A percentile compares a stretch with the other conserved stretches of the same genome.
Conservation (phyloP, 352 stramenopile species). For the Phytophthora capsici region DNA sequence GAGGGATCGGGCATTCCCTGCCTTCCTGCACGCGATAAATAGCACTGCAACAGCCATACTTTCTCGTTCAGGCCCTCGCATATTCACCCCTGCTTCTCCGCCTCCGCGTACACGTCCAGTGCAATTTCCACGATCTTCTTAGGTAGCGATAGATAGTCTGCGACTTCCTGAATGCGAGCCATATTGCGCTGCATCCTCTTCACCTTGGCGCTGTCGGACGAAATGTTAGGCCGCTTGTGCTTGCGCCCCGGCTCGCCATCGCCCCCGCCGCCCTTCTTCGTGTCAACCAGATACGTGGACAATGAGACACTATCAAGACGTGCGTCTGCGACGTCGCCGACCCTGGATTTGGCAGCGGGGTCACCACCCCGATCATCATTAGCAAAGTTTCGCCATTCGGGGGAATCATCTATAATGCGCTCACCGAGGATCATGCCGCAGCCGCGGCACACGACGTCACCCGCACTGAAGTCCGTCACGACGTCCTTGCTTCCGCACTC, state of each 20-base stretch:
- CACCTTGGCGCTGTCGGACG: constrained; percentile 60
- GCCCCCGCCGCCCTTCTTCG: constrained; percentile 44
- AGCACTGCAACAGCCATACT: constrained; percentile 70
- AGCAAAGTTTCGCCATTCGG: constrained; percentile 88
- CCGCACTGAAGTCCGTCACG: constrained; percentile 80
- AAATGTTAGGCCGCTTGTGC: constrained; percentile 70
- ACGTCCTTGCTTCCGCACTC: constrained; percentile 80
- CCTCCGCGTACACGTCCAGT: constrained; percentile 74
- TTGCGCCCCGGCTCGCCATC: constrained; percentile 27
- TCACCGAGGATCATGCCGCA: constrained; percentile 89
- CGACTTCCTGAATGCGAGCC: constrained; percentile 69
- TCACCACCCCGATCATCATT: constrained; percentile 87
- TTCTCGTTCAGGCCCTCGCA: constrained; percentile 69
- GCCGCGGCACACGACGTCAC: constrained; percentile 81
- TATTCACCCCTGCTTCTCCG: constrained; percentile 70
- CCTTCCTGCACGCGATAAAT: constrained; percentile 79
- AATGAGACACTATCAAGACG: constrained; percentile 69
- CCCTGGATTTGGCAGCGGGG: constrained; percentile 79
- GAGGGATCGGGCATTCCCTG: constrained; percentile 65
- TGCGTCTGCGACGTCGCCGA: constrained; percentile 70
- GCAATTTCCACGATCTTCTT: constrained; percentile 79
- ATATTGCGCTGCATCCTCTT: constrained; percentile 77
- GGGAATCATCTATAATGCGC: constrained; percentile 88
- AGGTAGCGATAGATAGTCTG: constrained; percentile 65
- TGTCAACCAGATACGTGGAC: constrained; percentile 74